Base-by-base conservation (phyloP, 164 flowering plant species). In the Magnolia sinica region DNA sequence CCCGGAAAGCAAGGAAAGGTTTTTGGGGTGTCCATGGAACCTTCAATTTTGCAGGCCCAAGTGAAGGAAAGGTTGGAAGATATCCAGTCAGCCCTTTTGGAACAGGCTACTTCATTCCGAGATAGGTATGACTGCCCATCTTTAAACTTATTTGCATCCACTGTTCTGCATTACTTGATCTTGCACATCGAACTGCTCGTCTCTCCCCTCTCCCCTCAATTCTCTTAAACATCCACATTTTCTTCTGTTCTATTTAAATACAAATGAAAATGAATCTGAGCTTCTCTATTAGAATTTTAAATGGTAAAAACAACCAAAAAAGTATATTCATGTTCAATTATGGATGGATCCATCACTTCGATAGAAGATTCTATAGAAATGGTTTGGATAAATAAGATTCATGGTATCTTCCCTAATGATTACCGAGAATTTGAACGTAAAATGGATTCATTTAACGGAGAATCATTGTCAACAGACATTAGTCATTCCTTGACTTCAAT, bases 1-100 rank as follows among this genome's bases (percentile, higher is more conserved):
- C 98, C 98, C 55, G 98, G 97, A 76, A 96, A 96, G 86, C 90
- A 87, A 83, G 99, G 97, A 55, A 96, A 92, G 82, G 91, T 84
- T 68, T 95, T 92, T 86, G 98, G 98, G 59, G 82, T 93, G 58
- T 90, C 97, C 5, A 89, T 89, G 92, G 95, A 93, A 73, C 82
- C 96, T 80, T 83, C 92, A 16, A 77, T 64, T 75, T 83, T 94
- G 81, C 86, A 78, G 55, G 79, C 89, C 59, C 88, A 87, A 77
- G 87, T 94, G 50, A 91, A 87, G 75, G 91, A 87, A 67, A 89
- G 84, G 82, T 83, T 96, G 89, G 91, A 86, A 23, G 97, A 89
- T 80, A 87, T 96, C 78, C 99, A 96, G 77, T 83, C 88, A 67
- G 86, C 94, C 65, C 94, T 96, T 83, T 81, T 96, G 72, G 78